These are phyloP conservation scores for Arctium minus DNA, from an alignment of 129 eudicot species.

Conservation along the genomic window DNA sequence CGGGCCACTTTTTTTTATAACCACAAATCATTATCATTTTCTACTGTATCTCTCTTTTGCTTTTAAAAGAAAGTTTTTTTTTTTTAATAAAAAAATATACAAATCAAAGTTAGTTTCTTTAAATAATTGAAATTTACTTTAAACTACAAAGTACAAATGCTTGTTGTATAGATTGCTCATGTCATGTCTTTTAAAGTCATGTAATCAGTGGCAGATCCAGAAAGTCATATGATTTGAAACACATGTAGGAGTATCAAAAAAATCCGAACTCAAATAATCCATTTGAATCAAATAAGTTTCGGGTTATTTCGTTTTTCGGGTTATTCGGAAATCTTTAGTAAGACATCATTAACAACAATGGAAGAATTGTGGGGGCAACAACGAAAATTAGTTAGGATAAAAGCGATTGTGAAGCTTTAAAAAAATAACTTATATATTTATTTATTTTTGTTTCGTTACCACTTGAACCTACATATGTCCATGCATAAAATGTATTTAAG, in stretches of 20 bases:
- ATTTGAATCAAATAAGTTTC: not conserved
- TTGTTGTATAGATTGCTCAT: not conserved
- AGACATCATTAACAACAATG: not conserved
- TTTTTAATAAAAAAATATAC: not conserved
- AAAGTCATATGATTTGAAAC: too few relatives aligned
- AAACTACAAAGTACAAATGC: not conserved
- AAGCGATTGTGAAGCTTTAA: too few relatives aligned
- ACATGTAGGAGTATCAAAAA: too few relatives aligned
- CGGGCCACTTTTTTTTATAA: constrained; percentile 13
- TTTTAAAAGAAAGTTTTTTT: not conserved
- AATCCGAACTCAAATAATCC: not conserved
- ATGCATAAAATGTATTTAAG: too few relatives aligned
- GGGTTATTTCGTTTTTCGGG: not conserved
- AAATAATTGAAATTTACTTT: not conserved
- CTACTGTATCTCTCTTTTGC: not conserved
- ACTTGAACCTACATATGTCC: too few relatives aligned
- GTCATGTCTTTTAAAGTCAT: too few relatives aligned
- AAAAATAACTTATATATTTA: too few relatives aligned
- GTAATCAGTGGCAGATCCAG: too few relatives aligned
- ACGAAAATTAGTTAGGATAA: not conserved
- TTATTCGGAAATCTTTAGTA: not conserved
- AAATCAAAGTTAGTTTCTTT: not conserved
- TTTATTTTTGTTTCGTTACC: too few relatives aligned
- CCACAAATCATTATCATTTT: constrained; percentile 9
- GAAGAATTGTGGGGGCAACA: not conserved